Evolutionary conservation across 2,329 filamentous ascomycete species (phyloP), one percentile per base, ranked within the genome.

Genomic region (Microcyclospora pomicola): DNA sequence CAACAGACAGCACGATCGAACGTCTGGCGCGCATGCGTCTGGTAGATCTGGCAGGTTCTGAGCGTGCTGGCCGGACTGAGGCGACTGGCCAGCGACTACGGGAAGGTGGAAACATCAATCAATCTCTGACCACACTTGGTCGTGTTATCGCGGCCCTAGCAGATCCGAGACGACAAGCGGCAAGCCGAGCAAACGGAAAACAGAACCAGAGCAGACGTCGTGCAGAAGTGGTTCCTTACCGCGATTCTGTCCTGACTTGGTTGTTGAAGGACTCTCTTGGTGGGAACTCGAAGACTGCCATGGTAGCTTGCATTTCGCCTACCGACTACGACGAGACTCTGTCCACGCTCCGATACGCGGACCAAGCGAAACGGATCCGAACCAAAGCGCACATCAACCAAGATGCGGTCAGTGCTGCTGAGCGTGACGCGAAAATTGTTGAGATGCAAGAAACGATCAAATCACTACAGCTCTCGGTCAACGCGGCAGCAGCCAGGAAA

Each of bases 91-190:
- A 81, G 51, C 78, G 91, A 27, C 73, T 98, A 15, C 80, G 88
- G 40, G 91, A 98, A 63, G 91, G 91, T 36, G 88, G 84, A 53
- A 95, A 96, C 60, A 98, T 98, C 73, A 98, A 98, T 71, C 95
- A 96, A 64, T 96, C 88, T 9, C 74, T 98, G 29, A 95, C 88
- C 1, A 96, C 91, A 0, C 74, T 98, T 9, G 91, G 91, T 3
- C 80, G 91, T 37, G 91, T 98, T 35, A 98, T 98, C 59, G 88
- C 87, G 24, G 88, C 91, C 1, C 72, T 98, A 19, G 83, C 72
- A 34, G 77, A 82, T 50, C 72, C 75, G 2, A 84, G 84, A 24
- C 54, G 59, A 12, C 59, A 64, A 30, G 43, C 42, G 12, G 39
- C 46, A 5, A 34, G 36, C 19, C 49, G 59, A 66, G 80, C 51